phyloP scores from a whole-genome alignment of 1,139 yeast genomes.

The Yamadazyma jaroonii region DNA sequence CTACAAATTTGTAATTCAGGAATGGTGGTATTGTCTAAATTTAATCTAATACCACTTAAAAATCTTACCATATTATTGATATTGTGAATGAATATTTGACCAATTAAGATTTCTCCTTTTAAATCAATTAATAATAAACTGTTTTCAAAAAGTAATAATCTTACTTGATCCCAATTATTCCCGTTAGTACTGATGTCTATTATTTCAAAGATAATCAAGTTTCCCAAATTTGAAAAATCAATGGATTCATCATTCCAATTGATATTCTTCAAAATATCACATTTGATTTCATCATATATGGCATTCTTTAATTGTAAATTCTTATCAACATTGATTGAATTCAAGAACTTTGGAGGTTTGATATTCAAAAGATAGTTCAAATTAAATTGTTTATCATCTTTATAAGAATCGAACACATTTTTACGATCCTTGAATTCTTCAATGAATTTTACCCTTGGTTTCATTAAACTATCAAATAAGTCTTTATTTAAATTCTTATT shows the following conservation, averaged over 20 bases:
- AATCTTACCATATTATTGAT: conserved; percentile 26
- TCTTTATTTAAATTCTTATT: conserved; percentile 17
- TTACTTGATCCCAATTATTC: conserved; percentile 31
- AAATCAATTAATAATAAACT: conserved; percentile 34
- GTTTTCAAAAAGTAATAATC: conserved; percentile 39
- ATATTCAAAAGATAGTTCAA: conserved; percentile 23
- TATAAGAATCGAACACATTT: conserved; percentile 4
- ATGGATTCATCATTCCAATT: conserved; percentile 13
- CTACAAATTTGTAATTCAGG: conserved; percentile 47
- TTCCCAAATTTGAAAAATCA: conserved; percentile 15
- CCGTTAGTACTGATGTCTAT: conserved; percentile 41
- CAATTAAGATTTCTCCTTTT: conserved; percentile 28
- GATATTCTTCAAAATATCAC: conserved; percentile 13
- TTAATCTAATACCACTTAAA: conserved; percentile 29
- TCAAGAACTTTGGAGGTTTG: conserved; percentile 24
- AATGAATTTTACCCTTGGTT: conserved; percentile 19
- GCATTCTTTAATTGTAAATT: conserved; percentile 15
- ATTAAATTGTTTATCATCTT: conserved; percentile 11
- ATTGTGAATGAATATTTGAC: conserved; percentile 29
- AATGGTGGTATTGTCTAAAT: conserved; percentile 36
- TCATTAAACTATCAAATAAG: conserved; percentile 17
- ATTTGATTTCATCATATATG: conserved; percentile 15
- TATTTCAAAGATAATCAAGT: conserved; percentile 38
- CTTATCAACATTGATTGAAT: conserved; percentile 14
- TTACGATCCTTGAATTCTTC: conserved; percentile 15